Conservation (phyloP, 345 rosid genomes). For the Angophora floribunda region DNA sequence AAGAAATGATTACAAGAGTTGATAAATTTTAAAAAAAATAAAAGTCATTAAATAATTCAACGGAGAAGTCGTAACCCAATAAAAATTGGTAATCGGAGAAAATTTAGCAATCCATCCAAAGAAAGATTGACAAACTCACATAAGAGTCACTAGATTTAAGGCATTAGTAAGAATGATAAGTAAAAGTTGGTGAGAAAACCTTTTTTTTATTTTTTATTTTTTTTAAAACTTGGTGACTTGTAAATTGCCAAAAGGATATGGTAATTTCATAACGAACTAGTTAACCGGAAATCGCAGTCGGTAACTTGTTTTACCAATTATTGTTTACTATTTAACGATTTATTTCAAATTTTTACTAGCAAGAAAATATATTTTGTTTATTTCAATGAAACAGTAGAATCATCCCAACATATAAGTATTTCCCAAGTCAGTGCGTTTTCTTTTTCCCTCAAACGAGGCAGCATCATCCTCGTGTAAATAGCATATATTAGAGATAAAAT, state of each 20-base stretch:
- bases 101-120: not conserved
- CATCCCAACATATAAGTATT: no score
- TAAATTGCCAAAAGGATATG: no score
- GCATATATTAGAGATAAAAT: no score
- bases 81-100: not conserved
- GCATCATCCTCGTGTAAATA: not conserved
- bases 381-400: no score
- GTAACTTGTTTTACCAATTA: not conserved
- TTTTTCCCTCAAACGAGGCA: not conserved
- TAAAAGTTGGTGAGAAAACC: not conserved
- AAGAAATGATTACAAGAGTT: not conserved
- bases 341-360: no score
- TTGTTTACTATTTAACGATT: no score
- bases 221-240: not conserved
- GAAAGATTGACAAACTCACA: not conserved
- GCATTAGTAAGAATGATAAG: not conserved
- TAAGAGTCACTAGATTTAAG: not conserved
- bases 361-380: no score
- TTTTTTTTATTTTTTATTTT: no score
- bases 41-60: not conserved
- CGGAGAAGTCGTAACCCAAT: not conserved
- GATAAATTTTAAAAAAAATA: not conserved
- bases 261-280: not conserved
- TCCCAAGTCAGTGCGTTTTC: not conserved
- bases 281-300: not conserved